A percentile compares a stretch with the other conserved stretches of the same genome.
Conservation (phyloP, 2,329 filamentous ascomycete genomes). For the Mollisia scopiformis region DNA sequence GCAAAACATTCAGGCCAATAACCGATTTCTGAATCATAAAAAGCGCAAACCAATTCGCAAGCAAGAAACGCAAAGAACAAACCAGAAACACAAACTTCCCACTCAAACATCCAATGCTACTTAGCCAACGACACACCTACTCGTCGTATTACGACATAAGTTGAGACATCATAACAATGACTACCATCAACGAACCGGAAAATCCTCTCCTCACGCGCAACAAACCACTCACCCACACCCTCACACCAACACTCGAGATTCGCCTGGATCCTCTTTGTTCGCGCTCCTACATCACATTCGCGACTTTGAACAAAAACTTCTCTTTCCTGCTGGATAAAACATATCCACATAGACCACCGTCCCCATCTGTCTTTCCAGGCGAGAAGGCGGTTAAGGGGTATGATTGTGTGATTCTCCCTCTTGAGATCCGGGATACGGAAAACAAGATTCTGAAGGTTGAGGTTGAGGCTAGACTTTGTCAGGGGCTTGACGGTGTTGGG, state of each 20-base stretch:
- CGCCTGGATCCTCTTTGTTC: slow-evolving; percentile 9
- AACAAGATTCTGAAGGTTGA: not conserved
- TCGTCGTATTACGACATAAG: no score
- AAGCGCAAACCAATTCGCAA: not conserved
- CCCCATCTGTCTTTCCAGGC: not conserved
- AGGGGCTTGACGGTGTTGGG: not conserved
- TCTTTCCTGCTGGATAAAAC: not conserved
- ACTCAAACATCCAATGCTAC: not conserved
- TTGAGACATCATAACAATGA: no score
- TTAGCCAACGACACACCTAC: no score
- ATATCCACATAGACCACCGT: not conserved
- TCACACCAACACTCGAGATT: not conserved
- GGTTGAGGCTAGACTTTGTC: not conserved
- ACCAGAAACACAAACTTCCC: not conserved
- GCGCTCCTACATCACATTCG: not conserved
- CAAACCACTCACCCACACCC: not conserved
- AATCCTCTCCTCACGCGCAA: slow-evolving; percentile 1
- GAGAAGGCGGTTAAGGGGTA: not conserved
- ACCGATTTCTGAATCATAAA: not conserved
- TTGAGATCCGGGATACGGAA: not conserved
- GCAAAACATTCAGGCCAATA: not conserved
- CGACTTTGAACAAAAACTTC: not conserved
- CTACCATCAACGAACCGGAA: not conserved
- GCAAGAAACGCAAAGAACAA: not conserved
- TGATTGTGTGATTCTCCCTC: not conserved